Percentiles rank a stretch among this genome's conserved stretches.
These are phyloP conservation scores for Moricandia arvensis DNA, from an alignment of 345 rosid genomes.

Conservation along the genomic window DNA sequence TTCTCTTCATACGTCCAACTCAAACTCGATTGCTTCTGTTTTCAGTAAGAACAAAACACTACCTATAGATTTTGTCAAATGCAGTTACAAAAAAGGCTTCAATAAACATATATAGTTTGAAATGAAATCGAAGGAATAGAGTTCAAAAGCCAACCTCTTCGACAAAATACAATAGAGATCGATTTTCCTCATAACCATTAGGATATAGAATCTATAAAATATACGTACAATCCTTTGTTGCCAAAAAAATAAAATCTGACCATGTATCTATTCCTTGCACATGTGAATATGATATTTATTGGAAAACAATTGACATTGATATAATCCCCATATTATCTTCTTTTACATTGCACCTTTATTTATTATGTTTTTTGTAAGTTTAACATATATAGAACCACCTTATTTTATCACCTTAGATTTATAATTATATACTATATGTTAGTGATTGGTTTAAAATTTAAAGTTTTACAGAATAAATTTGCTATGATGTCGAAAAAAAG, in stretches of 20 bases:
- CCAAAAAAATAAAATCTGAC: neutral
- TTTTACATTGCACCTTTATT: too few relatives aligned
- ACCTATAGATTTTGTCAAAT: neutral
- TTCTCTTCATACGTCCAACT: too few relatives aligned
- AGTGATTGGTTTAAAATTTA: too few relatives aligned
- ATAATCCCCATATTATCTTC: too few relatives aligned
- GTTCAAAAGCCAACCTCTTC: neutral
- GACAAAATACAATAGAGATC: too few relatives aligned
- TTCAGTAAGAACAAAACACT: too few relatives aligned
- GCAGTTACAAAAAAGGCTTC: neutral
- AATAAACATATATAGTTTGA: neutral
- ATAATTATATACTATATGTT: too few relatives aligned
- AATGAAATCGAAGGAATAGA: neutral
- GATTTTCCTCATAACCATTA: neutral
- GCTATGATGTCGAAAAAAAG: too few relatives aligned
- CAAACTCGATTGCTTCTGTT: too few relatives aligned
- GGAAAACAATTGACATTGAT: neutral
- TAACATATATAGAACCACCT: neutral
- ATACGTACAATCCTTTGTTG: neutral
- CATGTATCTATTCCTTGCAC: neutral
- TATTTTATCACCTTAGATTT: neutral
- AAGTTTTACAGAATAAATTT: too few relatives aligned
- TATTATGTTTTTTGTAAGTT: too few relatives aligned
- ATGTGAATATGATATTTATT: neutral
- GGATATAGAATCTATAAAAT: neutral